Conservation (phyloP, 176 grass and related monocot species). For the Neostapfia colusana region DNA sequence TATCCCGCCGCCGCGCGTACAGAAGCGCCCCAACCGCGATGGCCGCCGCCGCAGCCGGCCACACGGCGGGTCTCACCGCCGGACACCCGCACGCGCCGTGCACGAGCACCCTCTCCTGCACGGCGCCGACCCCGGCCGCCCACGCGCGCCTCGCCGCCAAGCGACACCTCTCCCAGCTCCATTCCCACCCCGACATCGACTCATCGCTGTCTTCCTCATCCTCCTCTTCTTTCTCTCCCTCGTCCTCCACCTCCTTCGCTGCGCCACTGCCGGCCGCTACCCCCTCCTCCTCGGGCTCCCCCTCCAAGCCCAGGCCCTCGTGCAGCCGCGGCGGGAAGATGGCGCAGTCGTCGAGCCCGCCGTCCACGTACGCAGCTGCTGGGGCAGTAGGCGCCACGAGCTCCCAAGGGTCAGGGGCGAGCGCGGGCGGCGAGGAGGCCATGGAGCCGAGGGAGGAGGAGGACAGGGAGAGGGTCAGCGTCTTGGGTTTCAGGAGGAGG, state of each 20-base stretch:
- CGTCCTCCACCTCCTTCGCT: constrained; percentile 3
- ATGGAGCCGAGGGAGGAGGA: constrained; percentile 48
- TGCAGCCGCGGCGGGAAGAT: constrained; percentile 56
- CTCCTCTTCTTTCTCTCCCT: neutral
- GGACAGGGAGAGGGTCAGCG: constrained; percentile 52
- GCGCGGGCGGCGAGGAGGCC: constrained; percentile 29
- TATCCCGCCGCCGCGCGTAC: constrained; percentile 65
- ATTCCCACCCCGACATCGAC: constrained; percentile 16
- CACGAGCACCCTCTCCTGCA: constrained; percentile 39
- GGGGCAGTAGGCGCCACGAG: constrained; percentile 27
- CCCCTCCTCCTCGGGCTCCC: constrained; percentile 24
- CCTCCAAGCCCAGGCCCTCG: constrained; percentile 51
- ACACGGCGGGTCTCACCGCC: constrained; percentile 48
- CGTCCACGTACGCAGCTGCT: constrained; percentile 4
- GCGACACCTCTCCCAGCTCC: constrained; percentile 27
- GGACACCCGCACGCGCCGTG: constrained; percentile 39
- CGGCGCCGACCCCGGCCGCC: constrained; percentile 40
- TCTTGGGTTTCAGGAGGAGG: constrained; percentile 51
- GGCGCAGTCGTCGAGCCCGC: constrained; percentile 46
- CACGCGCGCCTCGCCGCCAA: constrained; percentile 39
- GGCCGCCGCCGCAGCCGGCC: constrained; percentile 42
- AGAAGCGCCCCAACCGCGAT: constrained; percentile 44
- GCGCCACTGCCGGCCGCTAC: neutral
- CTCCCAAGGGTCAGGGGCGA: constrained; percentile 49
- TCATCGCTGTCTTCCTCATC: neutral